Conservation (phyloP, 768 basidiomycete genomes). For the Hemileccinum rubropunctum region DNA sequence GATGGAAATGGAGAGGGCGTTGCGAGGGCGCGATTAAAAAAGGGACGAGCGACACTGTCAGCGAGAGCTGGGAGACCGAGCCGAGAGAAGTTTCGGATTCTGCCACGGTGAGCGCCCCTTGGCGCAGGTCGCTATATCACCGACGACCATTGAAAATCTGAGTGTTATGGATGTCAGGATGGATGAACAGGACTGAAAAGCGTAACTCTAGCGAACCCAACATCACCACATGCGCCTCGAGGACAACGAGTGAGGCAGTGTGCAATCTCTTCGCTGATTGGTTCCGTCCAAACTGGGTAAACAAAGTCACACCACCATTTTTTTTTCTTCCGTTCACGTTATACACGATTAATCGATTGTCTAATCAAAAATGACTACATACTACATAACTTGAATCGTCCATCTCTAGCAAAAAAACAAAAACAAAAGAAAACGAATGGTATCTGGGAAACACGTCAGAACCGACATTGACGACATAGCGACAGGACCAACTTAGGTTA, state of each 20-base stretch:
- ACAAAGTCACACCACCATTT: not conserved
- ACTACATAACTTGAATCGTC: not conserved
- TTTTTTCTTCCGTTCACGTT: slow-evolving; percentile 1
- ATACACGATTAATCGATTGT: slow-evolving; percentile 6
- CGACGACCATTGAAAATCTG: not conserved
- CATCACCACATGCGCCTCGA: slow-evolving; percentile 19
- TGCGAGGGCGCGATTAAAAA: slow-evolving; percentile 15
- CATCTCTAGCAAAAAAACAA: not conserved
- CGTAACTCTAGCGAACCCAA: slow-evolving; percentile 1
- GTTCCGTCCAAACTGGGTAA: slow-evolving; percentile 5
- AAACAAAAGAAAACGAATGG: slow-evolving; percentile 11
- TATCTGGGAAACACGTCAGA: slow-evolving; percentile 5
- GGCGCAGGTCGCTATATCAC: slow-evolving; percentile 5
- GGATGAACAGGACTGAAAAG: not conserved
- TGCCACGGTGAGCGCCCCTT: slow-evolving; percentile 33
- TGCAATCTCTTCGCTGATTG: slow-evolving; percentile 25
- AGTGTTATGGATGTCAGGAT: slow-evolving; percentile 2
- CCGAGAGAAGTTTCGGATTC: slow-evolving; percentile 32
- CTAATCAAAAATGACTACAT: not conserved
- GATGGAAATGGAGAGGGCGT: not conserved
- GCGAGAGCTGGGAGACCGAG: slow-evolving; percentile 17
- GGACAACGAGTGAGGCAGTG: slow-evolving; percentile 27
- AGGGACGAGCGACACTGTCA: slow-evolving; percentile 10
- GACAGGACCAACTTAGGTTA: slow-evolving; percentile 13
- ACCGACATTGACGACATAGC: not conserved